Percentiles rank a stretch among this genome's conserved stretches.
Conservation (phyloP, 306 rosid species). For the Rosa multiflora region DNA sequence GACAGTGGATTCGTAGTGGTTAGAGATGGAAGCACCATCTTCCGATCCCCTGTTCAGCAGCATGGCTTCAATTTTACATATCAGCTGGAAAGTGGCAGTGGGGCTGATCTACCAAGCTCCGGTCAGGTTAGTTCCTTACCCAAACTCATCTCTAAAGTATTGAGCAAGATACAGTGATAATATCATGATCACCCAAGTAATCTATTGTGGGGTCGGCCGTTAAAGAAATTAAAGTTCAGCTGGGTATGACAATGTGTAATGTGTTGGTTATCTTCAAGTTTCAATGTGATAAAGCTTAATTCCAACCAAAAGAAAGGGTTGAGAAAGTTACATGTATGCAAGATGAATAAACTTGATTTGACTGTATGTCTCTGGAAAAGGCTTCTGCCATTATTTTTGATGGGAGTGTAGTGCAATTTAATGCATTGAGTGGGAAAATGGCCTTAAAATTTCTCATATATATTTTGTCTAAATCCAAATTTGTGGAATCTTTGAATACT, state of each 20-base stretch:
- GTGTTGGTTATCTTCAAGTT: neutral
- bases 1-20: constrained; percentile 93
- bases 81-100: constrained; percentile 79
- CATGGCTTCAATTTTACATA: constrained; percentile 85
- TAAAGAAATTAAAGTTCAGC: neutral
- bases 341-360: neutral
- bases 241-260: neutral
- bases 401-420: neutral
- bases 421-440: neutral
- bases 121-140: constrained; percentile 61
- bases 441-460: neutral
- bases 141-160: neutral
- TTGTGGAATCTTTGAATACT: neutral
- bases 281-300: neutral
- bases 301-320: neutral
- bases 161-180: neutral
- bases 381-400: neutral
- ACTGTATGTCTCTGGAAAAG: neutral
- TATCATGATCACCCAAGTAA: neutral
- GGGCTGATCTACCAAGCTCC: constrained; percentile 84
- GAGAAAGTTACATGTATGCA: neutral
- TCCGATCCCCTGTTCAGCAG: constrained; percentile 81
- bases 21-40: constrained; percentile 77
- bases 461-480: neutral
- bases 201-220: neutral